phyloP scores from a whole-genome alignment of 768 basidiomycete genomes.

The Leccinum olivaceopallidum region DNA sequence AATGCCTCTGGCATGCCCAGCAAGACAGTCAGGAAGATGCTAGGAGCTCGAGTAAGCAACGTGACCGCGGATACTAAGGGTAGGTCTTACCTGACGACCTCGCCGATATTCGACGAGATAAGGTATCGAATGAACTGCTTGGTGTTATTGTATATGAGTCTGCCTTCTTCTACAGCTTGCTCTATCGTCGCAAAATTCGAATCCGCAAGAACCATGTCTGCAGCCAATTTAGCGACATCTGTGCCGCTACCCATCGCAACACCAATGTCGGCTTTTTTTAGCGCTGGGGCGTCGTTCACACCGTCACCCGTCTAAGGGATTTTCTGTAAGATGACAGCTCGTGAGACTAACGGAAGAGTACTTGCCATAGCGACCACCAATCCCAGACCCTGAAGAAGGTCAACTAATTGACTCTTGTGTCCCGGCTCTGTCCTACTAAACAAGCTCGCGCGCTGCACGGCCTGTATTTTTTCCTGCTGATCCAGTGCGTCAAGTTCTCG shows the following conservation, averaged over 20 bases:
- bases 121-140: slow-evolving; percentile 99
- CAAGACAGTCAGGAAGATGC: slow-evolving; percentile 96
- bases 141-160: slow-evolving; percentile 98
- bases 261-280: slow-evolving; percentile 97
- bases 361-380: slow-evolving; percentile 94
- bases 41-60: slow-evolving; percentile 23
- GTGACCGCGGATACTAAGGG: neutral
- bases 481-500: slow-evolving; percentile 83
- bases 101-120: slow-evolving; percentile 97
- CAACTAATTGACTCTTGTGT: slow-evolving; percentile 94
- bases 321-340: slow-evolving; percentile 10
- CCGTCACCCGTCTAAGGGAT: slow-evolving; percentile 83
- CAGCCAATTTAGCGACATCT: slow-evolving; percentile 96
- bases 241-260: slow-evolving; percentile 99
- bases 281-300: slow-evolving; percentile 96
- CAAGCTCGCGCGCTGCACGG: slow-evolving; percentile 84
- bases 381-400: slow-evolving; percentile 87
- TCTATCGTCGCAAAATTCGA: slow-evolving; percentile 99
- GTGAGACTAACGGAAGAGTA: slow-evolving; percentile 9
- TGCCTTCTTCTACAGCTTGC: slow-evolving; percentile 93
- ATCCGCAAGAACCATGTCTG: slow-evolving; percentile 97
- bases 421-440: slow-evolving; percentile 94
- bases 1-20: slow-evolving; percentile 99
- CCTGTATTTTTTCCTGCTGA: slow-evolving; percentile 78
- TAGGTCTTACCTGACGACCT: slow-evolving; percentile 74